These are phyloP conservation scores for Tetradesmus lagerheimii DNA, from an alignment of 139 green algal species.

Conservation along the genomic window DNA sequence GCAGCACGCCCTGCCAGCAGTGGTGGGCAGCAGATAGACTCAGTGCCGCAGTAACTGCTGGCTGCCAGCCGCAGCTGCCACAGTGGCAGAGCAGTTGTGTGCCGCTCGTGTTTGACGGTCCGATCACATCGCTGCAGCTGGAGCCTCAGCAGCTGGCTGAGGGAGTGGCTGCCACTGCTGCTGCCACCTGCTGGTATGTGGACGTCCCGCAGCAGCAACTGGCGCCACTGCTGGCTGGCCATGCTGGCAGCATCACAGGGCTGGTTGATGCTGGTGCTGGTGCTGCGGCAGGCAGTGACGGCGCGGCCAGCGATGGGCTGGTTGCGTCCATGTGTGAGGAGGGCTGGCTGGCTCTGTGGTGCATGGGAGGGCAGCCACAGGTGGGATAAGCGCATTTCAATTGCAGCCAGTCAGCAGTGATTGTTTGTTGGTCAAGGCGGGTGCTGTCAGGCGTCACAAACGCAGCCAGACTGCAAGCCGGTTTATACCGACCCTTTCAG, in stretches of 20 bases:
- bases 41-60: neutral
- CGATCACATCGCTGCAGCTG: neutral
- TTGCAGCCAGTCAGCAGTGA: neutral
- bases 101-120: constrained; percentile 19
- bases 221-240: constrained; percentile 44
- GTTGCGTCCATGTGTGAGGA: constrained; percentile 50
- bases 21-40: constrained; percentile 4
- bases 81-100: neutral
- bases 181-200: constrained; percentile 48
- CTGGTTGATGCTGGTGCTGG: neutral
- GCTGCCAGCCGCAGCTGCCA: neutral
- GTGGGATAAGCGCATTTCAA: neutral
- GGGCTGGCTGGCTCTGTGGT: constrained; percentile 55
- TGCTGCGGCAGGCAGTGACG: neutral
- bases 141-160: constrained; percentile 21
- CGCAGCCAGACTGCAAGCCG: neutral
- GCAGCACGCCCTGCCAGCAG: neutral
- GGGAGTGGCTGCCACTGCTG: neutral
- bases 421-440: neutral
- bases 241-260: neutral
- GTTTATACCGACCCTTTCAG: neutral
- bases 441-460: neutral
- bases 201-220: constrained; percentile 18
- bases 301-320: neutral
- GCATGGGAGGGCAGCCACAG: constrained; percentile 2